Percentiles rank a stretch among this genome's conserved stretches.
Evolutionary conservation across 495 filamentous ascomycete species (phyloP).

Genomic region (Tetracladium setigerum): DNA sequence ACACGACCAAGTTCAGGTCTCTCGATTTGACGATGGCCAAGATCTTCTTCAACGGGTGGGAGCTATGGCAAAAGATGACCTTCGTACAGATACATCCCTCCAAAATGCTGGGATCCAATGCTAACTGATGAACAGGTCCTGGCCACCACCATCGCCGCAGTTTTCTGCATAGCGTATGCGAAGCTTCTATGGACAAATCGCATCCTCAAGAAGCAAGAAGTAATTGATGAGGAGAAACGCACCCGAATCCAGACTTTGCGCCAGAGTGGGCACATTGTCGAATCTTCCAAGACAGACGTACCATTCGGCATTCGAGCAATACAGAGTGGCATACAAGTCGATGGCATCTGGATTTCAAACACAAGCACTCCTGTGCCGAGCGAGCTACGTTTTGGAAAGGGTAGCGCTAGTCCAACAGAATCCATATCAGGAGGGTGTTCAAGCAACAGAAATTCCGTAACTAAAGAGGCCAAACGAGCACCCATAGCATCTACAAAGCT

Average conservation of each 20-base stretch:
- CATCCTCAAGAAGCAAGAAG: slow-evolving; percentile 54
- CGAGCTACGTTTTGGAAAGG: slow-evolving; percentile 14
- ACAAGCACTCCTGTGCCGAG: slow-evolving; percentile 43
- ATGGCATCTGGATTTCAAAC: slow-evolving; percentile 82
- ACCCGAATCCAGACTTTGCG: slow-evolving; percentile 46
- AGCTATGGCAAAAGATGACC: slow-evolving; percentile 84
- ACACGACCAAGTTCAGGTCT: neutral
- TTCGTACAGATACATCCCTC: slow-evolving; percentile 53
- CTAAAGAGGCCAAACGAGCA: neutral
- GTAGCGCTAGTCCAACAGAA: slow-evolving; percentile 10
- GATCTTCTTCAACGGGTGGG: slow-evolving; percentile 70
- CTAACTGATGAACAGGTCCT: slow-evolving; percentile 29
- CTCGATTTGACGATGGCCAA: slow-evolving; percentile 16
- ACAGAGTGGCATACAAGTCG: slow-evolving; percentile 75
- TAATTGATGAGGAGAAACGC: slow-evolving; percentile 54
- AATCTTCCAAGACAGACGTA: slow-evolving; percentile 41
- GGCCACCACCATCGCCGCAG: slow-evolving; percentile 38
- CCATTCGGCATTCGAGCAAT: slow-evolving; percentile 88
- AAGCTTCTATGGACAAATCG: slow-evolving; percentile 59
- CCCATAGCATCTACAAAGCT: neutral
- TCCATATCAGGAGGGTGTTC: slow-evolving; percentile 4
- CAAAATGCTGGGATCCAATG: slow-evolving; percentile 1
- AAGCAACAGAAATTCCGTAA: slow-evolving; percentile 1
- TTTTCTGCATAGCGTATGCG: slow-evolving; percentile 41
- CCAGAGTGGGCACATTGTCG: slow-evolving; percentile 38